A percentile compares a stretch with the other conserved stretches of the same genome.
These are phyloP conservation scores for Amanita pseudoporphyria DNA, from an alignment of 768 basidiomycete species.

Conservation along the genomic window DNA sequence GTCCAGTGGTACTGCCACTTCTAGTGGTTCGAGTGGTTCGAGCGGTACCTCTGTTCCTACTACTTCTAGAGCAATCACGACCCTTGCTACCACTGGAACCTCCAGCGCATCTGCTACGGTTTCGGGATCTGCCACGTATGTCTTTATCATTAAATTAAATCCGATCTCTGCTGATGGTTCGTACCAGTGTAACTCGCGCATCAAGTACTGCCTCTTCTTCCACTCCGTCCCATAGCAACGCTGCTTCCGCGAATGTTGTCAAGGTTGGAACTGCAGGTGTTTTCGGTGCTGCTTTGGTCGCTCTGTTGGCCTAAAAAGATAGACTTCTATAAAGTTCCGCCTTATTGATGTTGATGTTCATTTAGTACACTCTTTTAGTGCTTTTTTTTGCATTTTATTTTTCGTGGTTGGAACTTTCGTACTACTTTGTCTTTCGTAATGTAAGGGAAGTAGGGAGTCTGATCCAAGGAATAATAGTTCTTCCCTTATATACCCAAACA, in stretches of 20 bases:
- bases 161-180: neutral
- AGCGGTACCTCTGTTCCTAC: slow-evolving; percentile 10
- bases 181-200: neutral
- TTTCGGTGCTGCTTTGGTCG: slow-evolving; percentile 35
- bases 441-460: neutral
- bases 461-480: neutral
- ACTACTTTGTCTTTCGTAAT: neutral
- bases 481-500: neutral
- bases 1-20: too few species aligned
- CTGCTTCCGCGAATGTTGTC: slow-evolving; percentile 21
- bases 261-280: slow-evolving; percentile 31
- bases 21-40: slow-evolving; percentile 11
- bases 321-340: slow-evolving; percentile 4
- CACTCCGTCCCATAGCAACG: slow-evolving; percentile 15
- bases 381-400: neutral
- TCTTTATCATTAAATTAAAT: neutral
- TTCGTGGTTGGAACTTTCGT: neutral
- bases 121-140: neutral
- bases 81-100: slow-evolving; percentile 9
- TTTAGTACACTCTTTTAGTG: slow-evolving; percentile 10
- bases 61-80: slow-evolving; percentile 6
- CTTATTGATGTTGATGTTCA: neutral
- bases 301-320: slow-evolving; percentile 27
- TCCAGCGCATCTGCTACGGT: neutral
- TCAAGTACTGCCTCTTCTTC: slow-evolving; percentile 4